These are phyloP conservation scores for Fonsecaea multimorphosa DNA, from an alignment of 2,329 filamentous ascomycete species.

Conservation along the genomic window DNA sequence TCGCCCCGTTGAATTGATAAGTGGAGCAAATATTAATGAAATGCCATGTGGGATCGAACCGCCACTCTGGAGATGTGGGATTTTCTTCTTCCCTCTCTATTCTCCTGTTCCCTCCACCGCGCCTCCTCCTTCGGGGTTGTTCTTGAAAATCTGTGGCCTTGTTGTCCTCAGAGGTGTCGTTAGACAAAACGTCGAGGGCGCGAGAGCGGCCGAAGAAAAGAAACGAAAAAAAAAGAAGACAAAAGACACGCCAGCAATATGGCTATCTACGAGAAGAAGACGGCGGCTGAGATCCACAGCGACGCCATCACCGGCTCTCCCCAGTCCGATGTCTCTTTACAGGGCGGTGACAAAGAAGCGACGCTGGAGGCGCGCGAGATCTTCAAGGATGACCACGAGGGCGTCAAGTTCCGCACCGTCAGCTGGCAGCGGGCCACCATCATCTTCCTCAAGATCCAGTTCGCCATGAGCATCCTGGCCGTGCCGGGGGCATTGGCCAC, in stretches of 20 bases:
- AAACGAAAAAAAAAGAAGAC: background rate
- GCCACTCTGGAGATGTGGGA: background rate
- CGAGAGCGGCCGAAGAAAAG: background rate
- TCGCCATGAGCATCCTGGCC: conserved; percentile 57
- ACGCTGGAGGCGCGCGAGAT: conserved; percentile 47
- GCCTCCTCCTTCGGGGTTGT: background rate
- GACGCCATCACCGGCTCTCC: conserved; percentile 4
- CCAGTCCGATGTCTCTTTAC: conserved; percentile 5
- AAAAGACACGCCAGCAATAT: background rate
- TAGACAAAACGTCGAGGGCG: too few species aligned
- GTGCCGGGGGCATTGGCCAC: conserved; percentile 56
- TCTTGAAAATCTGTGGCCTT: background rate
- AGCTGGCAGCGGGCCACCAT: conserved; percentile 59
- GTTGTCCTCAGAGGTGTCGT: background rate
- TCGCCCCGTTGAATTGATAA: background rate
- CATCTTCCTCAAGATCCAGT: conserved; percentile 58
- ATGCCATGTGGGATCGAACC: background rate
- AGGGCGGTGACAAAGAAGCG: conserved; percentile 7
- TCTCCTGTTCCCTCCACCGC: background rate
- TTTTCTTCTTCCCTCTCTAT: background rate
- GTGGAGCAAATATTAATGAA: background rate
- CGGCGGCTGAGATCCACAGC: conserved; percentile 1
- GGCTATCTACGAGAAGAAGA: background rate
- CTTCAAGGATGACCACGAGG: conserved; percentile 56
- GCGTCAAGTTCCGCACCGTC: conserved; percentile 61